phyloP scores from a whole-genome alignment of 2,329 filamentous ascomycete species.

The Fusarium penzigii region DNA sequence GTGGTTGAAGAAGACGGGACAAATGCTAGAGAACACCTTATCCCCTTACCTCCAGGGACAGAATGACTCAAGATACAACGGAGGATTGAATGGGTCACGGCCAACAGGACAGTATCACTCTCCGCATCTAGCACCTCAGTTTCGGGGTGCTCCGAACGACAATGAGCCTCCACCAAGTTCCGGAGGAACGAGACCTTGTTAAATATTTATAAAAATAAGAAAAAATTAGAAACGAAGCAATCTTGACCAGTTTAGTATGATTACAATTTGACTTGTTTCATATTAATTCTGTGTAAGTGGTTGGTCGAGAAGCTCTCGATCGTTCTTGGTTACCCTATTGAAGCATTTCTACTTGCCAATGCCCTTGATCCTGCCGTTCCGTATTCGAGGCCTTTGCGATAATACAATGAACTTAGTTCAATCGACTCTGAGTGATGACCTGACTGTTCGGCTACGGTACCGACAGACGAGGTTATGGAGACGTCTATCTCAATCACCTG shows the following conservation, averaged over 20 bases:
- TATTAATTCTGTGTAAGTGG: not conserved
- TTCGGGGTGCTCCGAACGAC: conserved; percentile 14
- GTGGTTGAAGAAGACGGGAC: conserved; percentile 38
- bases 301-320: no score
- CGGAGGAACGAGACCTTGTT: conserved; percentile 3
- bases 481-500: no score
- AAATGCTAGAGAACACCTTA: conserved; percentile 36
- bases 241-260: no score
- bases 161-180: conserved; percentile 12
- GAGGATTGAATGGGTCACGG: not conserved
- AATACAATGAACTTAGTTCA: no score
- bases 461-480: no score
- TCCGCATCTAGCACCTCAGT: conserved; percentile 25
- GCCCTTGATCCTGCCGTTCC: no score
- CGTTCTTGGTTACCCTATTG: no score
- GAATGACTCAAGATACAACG: not conserved
- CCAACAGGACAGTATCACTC: conserved; percentile 5
- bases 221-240: not conserved
- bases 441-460: no score
- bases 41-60: conserved; percentile 32
- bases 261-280: not conserved
- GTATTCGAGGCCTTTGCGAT: no score
- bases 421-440: no score
- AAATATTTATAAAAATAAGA: not conserved
- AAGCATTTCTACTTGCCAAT: no score